phyloP scores from a whole-genome alignment of 345 rosid species.

The Gossypium stocksii region DNA sequence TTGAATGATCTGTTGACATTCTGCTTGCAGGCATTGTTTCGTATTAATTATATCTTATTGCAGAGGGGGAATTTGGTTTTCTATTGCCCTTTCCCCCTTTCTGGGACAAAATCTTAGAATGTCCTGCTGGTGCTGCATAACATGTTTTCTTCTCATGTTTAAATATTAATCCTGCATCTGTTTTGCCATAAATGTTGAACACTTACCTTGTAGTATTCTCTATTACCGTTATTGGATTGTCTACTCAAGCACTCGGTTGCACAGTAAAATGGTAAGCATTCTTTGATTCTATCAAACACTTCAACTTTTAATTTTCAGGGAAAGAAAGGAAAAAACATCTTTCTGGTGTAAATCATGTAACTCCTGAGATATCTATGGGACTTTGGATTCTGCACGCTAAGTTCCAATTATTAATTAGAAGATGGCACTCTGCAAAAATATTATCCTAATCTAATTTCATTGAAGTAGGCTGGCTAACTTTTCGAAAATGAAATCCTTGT shows the following conservation, averaged over 20 bases:
- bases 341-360: not conserved
- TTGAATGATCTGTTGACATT: not conserved
- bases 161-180: too few species aligned
- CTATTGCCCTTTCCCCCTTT: not conserved
- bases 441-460: not conserved
- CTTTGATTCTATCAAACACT: not conserved
- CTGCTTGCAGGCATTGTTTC: not conserved
- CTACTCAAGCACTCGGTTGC: not conserved
- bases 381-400: not conserved
- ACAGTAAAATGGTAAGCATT: not conserved
- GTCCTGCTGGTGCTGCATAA: not conserved
- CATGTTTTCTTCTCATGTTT: not conserved
- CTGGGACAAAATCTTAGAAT: not conserved
- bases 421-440: not conserved
- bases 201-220: too few species aligned
- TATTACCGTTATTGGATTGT: not conserved
- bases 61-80: not conserved
- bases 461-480: not conserved
- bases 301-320: not conserved
- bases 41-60: not conserved
- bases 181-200: not conserved
- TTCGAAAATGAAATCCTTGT: not conserved
- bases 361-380: not conserved
- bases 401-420: not conserved
- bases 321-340: not conserved